A percentile compares a stretch with the other conserved stretches of the same genome.
Conservation (phyloP, 1,139 yeast species). For the Yarrowia galli region DNA sequence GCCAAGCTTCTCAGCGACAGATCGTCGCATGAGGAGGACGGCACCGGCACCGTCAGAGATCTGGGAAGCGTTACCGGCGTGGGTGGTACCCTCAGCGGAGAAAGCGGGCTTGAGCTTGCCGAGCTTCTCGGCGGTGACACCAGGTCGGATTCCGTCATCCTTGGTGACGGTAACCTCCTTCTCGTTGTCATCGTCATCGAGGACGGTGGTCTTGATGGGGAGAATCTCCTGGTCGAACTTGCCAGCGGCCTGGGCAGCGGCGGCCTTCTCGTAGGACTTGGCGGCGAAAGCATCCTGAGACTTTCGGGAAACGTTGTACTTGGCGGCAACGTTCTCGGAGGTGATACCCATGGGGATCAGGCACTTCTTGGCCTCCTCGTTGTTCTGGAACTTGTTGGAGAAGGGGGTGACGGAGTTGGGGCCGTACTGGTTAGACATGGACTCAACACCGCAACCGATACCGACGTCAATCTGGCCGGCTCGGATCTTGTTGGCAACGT, state of each 20-base stretch:
- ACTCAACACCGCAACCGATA: conserved; percentile 89
- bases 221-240: conserved; percentile 83
- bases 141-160: conserved; percentile 92
- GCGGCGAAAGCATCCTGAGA: conserved; percentile 49
- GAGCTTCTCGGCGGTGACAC: conserved; percentile 80
- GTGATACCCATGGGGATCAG: conserved; percentile 92
- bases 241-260: conserved; percentile 71
- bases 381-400: conserved; percentile 59
- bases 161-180: conserved; percentile 61
- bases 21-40: conserved; percentile 82
- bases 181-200: conserved; percentile 53
- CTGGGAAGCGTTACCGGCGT: conserved; percentile 97
- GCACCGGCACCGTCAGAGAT: conserved; percentile 96
- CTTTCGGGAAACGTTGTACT: conserved; percentile 52
- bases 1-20: conserved; percentile 78
- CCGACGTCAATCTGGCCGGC: conserved; percentile 92
- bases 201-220: conserved; percentile 62
- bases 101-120: conserved; percentile 88
- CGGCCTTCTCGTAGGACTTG: conserved; percentile 68
- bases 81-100: conserved; percentile 79
- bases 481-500: conserved; percentile 85
- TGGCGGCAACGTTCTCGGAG: conserved; percentile 73
- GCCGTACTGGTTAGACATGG: conserved; percentile 87
- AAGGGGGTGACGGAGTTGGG: conserved; percentile 71
- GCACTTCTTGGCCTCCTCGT: conserved; percentile 66